Percentiles rank a stretch among this genome's conserved stretches.
Conservation (phyloP, 768 basidiomycete species). For the Tubosaeta sp. region DNA sequence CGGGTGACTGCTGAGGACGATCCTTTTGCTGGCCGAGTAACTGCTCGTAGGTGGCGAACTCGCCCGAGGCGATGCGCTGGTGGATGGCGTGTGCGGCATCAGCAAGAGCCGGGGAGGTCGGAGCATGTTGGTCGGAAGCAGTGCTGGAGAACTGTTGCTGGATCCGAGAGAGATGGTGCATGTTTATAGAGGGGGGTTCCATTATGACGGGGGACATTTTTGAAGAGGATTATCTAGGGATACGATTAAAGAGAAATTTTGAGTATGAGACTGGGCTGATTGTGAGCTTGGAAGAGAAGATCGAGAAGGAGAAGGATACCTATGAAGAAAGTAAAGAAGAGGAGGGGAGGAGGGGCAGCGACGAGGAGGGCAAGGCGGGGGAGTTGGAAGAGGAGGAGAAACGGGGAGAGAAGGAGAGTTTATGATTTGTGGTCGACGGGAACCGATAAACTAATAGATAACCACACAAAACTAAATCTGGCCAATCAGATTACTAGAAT, state of each 20-base stretch:
- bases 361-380: not conserved
- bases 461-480: constrained; percentile 22
- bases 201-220: constrained; percentile 58
- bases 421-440: constrained; percentile 36
- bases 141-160: constrained; percentile 42
- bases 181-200: constrained; percentile 48
- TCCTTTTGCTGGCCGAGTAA: constrained; percentile 30
- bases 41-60: constrained; percentile 30
- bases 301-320: not conserved
- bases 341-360: not conserved
- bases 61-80: constrained; percentile 26
- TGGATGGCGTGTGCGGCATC: constrained; percentile 26
- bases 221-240: constrained; percentile 28
- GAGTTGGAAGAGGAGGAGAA: constrained; percentile 20
- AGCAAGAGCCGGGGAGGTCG: constrained; percentile 17
- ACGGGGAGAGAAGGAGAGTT: constrained; percentile 28
- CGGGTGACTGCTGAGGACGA: constrained; percentile 17
- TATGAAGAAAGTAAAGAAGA: not conserved
- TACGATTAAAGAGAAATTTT: constrained; percentile 27
- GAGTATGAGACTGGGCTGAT: constrained; percentile 18
- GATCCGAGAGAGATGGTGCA: constrained; percentile 49
- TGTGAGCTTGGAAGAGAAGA: constrained; percentile 4
- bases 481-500: constrained; percentile 34
- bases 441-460: constrained; percentile 37
- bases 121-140: constrained; percentile 27